Conservation (phyloP, 2,329 filamentous ascomycete species). For the Xylariaceae sp. region DNA sequence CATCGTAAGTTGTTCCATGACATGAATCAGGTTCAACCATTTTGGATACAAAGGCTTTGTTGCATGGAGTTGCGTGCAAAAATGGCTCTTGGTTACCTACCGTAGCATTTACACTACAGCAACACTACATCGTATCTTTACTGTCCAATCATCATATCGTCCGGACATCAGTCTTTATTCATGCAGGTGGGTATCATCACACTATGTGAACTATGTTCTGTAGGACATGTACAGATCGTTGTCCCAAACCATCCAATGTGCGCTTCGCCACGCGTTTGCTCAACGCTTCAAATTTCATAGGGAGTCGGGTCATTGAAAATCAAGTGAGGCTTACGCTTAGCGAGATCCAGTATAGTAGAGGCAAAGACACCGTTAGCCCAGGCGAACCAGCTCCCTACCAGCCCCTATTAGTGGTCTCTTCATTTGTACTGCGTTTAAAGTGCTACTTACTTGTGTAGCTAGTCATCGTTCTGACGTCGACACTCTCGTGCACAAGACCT, state of each 20-base stretch:
- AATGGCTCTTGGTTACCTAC: no score
- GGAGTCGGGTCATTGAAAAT: conserved; percentile 67
- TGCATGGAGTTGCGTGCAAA: no score
- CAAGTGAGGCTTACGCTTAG: conserved; percentile 81
- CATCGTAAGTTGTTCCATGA: no score
- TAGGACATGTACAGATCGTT: no score
- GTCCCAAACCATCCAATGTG: neutral
- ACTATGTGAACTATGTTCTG: no score
- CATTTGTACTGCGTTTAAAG: neutral
- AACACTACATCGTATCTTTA: no score
- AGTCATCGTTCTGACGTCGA: conserved; percentile 67
- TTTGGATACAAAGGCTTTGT: no score
- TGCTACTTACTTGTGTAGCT: conserved; percentile 67
- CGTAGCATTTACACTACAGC: no score
- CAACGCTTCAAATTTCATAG: conserved; percentile 46
- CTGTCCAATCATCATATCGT: no score
- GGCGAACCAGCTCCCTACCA: conserved; percentile 78
- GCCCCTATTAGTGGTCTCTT: conserved; percentile 10
- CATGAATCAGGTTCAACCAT: no score
- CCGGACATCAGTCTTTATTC: no score
- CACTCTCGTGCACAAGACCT: conserved; percentile 86
- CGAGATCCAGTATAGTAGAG: conserved; percentile 84
- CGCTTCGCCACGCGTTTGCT: neutral
- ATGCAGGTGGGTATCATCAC: no score
- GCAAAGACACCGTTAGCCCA: conserved; percentile 98